Percentiles rank a stretch among this genome's conserved stretches.
These are phyloP conservation scores for Neostapfia colusana DNA, from an alignment of 176 grass and related monocot genomes.

Conservation along the genomic window DNA sequence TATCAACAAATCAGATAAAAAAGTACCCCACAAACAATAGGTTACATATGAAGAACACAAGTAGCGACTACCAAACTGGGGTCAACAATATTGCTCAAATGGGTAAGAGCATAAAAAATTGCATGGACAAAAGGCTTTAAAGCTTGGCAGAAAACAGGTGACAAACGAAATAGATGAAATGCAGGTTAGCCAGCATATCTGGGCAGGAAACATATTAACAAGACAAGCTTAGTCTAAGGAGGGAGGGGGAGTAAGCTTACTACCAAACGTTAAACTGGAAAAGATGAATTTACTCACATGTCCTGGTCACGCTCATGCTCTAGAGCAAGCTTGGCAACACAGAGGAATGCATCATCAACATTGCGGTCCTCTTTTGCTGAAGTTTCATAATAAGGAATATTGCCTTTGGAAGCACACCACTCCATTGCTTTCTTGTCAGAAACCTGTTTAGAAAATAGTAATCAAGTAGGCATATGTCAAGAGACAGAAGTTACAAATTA, in stretches of 20 bases:
- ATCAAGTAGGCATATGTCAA: conserved; percentile 12
- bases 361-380: conserved; percentile 96
- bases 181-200: conserved; percentile 4
- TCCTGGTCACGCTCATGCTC: conserved; percentile 91
- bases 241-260: background rate
- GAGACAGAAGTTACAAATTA: conserved; percentile 25
- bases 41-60: background rate
- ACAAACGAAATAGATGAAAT: background rate
- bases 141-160: conserved; percentile 5
- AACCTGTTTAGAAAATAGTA: conserved; percentile 49
- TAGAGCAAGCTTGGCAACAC: conserved; percentile 85
- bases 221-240: conserved; percentile 19
- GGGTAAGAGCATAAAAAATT: background rate
- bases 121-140: background rate
- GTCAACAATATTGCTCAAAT: background rate
- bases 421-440: conserved; percentile 96
- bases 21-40: background rate
- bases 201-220: conserved; percentile 7
- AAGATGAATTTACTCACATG: conserved; percentile 69
- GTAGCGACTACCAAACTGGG: background rate
- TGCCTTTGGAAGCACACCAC: conserved; percentile 90
- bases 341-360: conserved; percentile 81
- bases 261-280: background rate
- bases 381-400: conserved; percentile 96
- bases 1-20: conserved; percentile 10